phyloP scores from a whole-genome alignment of 2,329 filamentous ascomycete species.

The Colletotrichum tanaceti region DNA sequence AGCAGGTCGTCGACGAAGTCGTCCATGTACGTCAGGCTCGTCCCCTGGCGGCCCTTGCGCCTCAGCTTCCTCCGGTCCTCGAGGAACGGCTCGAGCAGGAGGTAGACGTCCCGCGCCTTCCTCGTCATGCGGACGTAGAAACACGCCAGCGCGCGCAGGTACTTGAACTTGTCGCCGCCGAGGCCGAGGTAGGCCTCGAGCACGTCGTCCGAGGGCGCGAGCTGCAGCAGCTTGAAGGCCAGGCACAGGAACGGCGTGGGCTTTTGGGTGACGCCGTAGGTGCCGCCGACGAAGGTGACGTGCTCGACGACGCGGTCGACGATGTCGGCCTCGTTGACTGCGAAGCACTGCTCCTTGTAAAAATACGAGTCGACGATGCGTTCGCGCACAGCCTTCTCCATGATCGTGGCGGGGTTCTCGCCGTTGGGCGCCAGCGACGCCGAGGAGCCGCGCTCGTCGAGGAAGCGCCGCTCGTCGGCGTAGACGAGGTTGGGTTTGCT shows the following conservation, averaged over 20 bases:
- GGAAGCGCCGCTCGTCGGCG: conserved; percentile 83
- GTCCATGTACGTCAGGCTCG: conserved; percentile 83
- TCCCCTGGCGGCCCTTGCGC: conserved; percentile 78
- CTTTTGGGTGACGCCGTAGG: conserved; percentile 84
- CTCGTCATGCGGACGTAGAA: conserved; percentile 96
- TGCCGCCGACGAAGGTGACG: conserved; percentile 87
- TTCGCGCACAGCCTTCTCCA: conserved; percentile 95
- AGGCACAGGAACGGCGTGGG: conserved; percentile 94
- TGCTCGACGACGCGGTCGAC: conserved; percentile 89
- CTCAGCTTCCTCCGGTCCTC: conserved; percentile 86
- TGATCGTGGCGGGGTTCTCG: conserved; percentile 92
- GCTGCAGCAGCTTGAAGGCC: conserved; percentile 92
- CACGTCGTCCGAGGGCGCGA: conserved; percentile 83
- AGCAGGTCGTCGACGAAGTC: conserved; percentile 94
- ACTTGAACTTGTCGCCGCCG: conserved; percentile 83
- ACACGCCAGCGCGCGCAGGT: conserved; percentile 86
- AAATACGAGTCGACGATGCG: conserved; percentile 96
- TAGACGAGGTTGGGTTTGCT: conserved; percentile 67
- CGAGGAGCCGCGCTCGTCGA: conserved; percentile 89
- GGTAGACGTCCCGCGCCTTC: conserved; percentile 82
- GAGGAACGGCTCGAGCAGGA: conserved; percentile 82
- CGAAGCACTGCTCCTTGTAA: conserved; percentile 99
- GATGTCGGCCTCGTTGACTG: conserved; percentile 84
- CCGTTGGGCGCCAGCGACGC: conserved; percentile 83
- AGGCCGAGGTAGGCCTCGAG: conserved; percentile 82